Percentiles rank a stretch among this genome's conserved stretches.
phyloP scores from a whole-genome alignment of 768 basidiomycete genomes.

The Hirschioporus abietinus region DNA sequence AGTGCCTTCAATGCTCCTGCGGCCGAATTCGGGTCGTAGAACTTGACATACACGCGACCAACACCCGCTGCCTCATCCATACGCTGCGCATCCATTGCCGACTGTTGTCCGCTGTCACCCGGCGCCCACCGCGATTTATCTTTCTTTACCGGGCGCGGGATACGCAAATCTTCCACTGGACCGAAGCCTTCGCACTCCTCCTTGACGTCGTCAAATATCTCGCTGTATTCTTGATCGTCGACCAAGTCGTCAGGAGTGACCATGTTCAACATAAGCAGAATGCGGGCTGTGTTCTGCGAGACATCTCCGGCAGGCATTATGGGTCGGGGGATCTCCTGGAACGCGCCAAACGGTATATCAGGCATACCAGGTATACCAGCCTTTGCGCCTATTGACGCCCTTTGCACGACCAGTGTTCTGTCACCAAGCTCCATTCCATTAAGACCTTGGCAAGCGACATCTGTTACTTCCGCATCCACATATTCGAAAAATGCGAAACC shows the following conservation, averaged over 20 bases:
- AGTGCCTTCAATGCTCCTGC: constrained; percentile 74
- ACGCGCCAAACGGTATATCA: constrained; percentile 70
- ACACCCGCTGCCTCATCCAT: constrained; percentile 89
- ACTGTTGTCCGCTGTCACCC: constrained; percentile 54
- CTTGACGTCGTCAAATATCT: constrained; percentile 91
- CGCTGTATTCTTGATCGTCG: constrained; percentile 89
- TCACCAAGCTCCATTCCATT: constrained; percentile 99
- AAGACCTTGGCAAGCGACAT: constrained; percentile 91
- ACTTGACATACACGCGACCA: constrained; percentile 95
- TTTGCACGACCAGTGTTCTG: constrained; percentile 91
- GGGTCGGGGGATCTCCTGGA: constrained; percentile 79
- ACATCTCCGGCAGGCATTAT: constrained; percentile 82
- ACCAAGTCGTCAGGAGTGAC: constrained; percentile 88
- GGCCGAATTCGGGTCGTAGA: constrained; percentile 54
- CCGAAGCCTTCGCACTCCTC: constrained; percentile 85
- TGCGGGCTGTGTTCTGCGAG: constrained; percentile 56
- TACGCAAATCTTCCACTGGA: constrained; percentile 74
- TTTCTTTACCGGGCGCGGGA: constrained; percentile 86
- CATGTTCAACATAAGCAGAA: constrained; percentile 98
- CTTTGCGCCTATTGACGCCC: constrained; percentile 92
- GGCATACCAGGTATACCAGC: constrained; percentile 56
- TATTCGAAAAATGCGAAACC: constrained; percentile 99
- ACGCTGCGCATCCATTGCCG: constrained; percentile 60
- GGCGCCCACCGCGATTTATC: constrained; percentile 73
- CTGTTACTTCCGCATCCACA: constrained; percentile 81